These are phyloP conservation scores for Dendrocalamus sinicus DNA, from an alignment of 176 grass and related monocot genomes.

Conservation along the genomic window DNA sequence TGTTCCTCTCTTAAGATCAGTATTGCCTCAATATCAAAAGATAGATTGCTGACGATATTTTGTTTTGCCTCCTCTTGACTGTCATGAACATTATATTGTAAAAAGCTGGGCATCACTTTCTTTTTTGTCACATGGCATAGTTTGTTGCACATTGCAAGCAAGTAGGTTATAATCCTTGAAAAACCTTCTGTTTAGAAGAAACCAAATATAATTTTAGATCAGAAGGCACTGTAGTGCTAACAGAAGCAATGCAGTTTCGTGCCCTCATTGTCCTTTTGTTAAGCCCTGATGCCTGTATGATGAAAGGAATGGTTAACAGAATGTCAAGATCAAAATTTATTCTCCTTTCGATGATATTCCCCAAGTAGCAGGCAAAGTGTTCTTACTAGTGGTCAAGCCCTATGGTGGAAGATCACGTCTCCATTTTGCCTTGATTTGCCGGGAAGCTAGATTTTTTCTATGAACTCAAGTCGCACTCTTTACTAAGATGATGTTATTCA, in stretches of 20 bases:
- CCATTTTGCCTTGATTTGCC: slow-evolving; percentile 26
- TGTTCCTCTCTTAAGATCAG: slow-evolving; percentile 1
- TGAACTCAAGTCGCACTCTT: neutral
- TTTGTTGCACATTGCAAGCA: slow-evolving; percentile 8
- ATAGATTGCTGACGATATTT: slow-evolving; percentile 23
- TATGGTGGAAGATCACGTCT: neutral
- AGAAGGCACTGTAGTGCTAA: neutral
- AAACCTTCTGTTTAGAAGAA: neutral
- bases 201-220: neutral
- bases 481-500: slow-evolving; percentile 10
- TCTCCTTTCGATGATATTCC: slow-evolving; percentile 29
- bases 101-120: neutral
- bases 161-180: neutral
- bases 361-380: slow-evolving; percentile 40
- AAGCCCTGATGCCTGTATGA: slow-evolving; percentile 26
- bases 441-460: slow-evolving; percentile 41
- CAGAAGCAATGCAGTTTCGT: neutral
- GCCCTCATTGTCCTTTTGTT: slow-evolving; percentile 19
- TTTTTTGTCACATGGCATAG: neutral
- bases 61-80: slow-evolving; percentile 15
- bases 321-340: slow-evolving; percentile 41
- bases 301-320: slow-evolving; percentile 19
- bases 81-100: neutral
- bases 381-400: neutral
- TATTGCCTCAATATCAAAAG: slow-evolving; percentile 28